phyloP scores from a whole-genome alignment of 768 basidiomycete species.

The Boletus rubescentipes region DNA sequence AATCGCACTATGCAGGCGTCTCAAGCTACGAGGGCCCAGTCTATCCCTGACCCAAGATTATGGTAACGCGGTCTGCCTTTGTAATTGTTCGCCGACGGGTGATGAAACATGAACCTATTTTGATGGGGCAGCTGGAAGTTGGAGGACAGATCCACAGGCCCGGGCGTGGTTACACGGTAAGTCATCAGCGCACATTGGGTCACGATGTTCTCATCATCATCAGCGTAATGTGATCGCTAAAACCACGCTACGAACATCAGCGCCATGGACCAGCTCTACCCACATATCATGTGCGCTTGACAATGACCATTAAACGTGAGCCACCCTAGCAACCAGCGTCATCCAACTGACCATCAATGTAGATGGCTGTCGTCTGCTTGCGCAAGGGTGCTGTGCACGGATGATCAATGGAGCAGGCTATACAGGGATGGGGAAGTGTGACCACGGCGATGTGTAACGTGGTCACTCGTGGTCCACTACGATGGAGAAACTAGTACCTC shows the following conservation, averaged over 20 bases:
- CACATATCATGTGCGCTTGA: not conserved
- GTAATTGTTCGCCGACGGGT: not conserved
- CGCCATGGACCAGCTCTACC: not conserved
- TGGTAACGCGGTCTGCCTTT: not conserved
- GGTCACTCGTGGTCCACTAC: too few species aligned
- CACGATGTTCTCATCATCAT: not conserved
- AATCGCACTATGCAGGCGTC: not conserved
- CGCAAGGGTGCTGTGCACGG: constrained; percentile 8
- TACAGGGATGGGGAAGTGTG: not conserved
- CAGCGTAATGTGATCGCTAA: not conserved
- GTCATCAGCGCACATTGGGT: not conserved
- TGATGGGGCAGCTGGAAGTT: not conserved
- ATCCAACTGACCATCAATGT: not conserved
- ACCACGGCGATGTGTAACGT: not conserved
- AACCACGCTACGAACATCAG: not conserved
- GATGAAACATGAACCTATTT: not conserved
- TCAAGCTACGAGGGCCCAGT: not conserved
- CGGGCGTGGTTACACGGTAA: not conserved
- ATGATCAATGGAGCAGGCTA: not conserved
- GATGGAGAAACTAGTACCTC: too few species aligned
- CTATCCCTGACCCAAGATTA: not conserved
- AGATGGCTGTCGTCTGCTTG: not conserved
- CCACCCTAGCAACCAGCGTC: constrained; percentile 2
- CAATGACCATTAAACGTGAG: constrained; percentile 4
- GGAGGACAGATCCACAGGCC: too few species aligned